Evolutionary conservation across 495 filamentous ascomycete genomes (phyloP), one percentile per base, ranked within the genome.

Genomic region (Xylaria venustula): DNA sequence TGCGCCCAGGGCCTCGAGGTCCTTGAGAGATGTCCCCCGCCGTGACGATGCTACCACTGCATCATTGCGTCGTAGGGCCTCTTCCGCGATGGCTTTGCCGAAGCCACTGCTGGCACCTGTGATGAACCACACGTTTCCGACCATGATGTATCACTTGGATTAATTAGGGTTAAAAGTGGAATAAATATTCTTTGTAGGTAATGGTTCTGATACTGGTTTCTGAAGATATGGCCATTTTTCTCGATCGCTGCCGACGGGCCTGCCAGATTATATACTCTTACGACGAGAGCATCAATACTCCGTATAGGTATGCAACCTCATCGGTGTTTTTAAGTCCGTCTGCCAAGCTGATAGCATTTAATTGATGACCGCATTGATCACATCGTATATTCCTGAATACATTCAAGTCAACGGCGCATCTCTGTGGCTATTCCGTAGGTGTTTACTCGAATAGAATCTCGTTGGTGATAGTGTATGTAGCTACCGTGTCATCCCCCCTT

Each of bases 61-160:
- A 60, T 83, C 75, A 26, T 80, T 79, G 22, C 73, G 71, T 7
- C 55, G 37, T 5, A 85, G 68, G 17, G 78, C 77, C 6, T 71
- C 53, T 11, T 66, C 45, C 20, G 79, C 69, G 15, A 83, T 70
- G 22, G 66, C 62, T 26, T 64, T 64, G 19, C 82, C 82, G 17
- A 84, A 72, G 56, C 81, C 82, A 22, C 71, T 75, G 22, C 80
- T 82, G 48, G 73, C 72, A 54, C 82, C 82, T 1, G 76, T 83
- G 52, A 85, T 75, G 45, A 84, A 72, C 69, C 71, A 72, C 32
- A 73, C 67, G 60, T 62, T 62, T 26, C 51, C 47, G 19, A 60
- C 15, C 48, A 58, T 60, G 36, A 17, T 44, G 40, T 23, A 45
- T 12, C 25, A 28, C 7, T 15, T 40, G 5, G 50, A 14, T 9